phyloP scores from a whole-genome alignment of 805 yeast genomes.

The Metschnikowia peoriensis region DNA sequence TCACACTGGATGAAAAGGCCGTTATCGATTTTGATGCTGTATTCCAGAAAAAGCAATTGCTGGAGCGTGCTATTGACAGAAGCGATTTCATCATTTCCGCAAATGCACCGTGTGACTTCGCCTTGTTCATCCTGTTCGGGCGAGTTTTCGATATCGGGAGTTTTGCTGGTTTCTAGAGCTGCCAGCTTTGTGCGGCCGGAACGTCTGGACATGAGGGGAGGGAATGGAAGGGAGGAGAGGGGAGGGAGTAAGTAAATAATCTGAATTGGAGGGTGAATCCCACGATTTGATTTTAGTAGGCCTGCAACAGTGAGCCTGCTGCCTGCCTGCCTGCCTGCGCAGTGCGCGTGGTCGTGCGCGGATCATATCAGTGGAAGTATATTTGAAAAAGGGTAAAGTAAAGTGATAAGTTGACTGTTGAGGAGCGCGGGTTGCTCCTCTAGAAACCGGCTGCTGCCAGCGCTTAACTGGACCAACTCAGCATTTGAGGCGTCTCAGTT shows the following conservation, averaged over 20 bases:
- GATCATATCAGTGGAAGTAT: background rate
- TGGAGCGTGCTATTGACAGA: constrained; percentile 26
- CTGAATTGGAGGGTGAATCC: background rate
- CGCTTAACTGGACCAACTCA: no score
- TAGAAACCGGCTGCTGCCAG: no score
- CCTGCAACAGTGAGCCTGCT: background rate
- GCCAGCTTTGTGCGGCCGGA: constrained; percentile 16
- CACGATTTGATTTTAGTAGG: background rate
- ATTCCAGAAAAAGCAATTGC: constrained; percentile 29
- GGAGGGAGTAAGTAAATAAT: background rate
- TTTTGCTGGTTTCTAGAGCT: constrained; percentile 6
- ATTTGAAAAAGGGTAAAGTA: no score
- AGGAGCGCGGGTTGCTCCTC: no score
- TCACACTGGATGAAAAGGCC: constrained; percentile 78
- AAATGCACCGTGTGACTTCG: constrained; percentile 43
- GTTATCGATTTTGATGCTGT: constrained; percentile 41
- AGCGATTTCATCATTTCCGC: constrained; percentile 39
- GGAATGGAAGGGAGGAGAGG: background rate
- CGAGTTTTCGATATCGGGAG: constrained; percentile 9
- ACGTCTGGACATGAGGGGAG: constrained; percentile 16
- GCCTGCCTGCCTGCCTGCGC: no score
- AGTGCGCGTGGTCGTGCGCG: constrained; percentile 1
- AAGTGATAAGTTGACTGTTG: no score
- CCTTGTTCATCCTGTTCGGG: constrained; percentile 35
- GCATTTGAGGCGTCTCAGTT: no score